Evolutionary conservation across 2,329 filamentous ascomycete genomes (phyloP), one percentile per base, ranked within the genome.

Genomic region (Diaporthe humulicola): DNA sequence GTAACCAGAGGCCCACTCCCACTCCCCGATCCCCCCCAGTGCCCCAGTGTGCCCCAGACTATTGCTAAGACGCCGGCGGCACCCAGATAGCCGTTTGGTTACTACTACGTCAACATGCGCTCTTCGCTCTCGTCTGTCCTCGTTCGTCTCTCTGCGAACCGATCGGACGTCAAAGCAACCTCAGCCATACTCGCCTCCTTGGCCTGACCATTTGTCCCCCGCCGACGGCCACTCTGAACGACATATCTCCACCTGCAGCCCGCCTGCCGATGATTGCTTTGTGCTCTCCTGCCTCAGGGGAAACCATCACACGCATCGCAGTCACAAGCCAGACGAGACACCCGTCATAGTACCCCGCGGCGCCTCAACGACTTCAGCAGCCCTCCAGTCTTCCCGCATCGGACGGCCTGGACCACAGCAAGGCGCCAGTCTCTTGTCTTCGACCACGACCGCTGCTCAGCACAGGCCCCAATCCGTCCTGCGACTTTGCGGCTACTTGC

Each of bases 21-120:
- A 28, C n/a, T 30, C 58, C 58, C 58, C 12, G 22, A 25, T 60
- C 38, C 38, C 36, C 58, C 38, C n/a, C n/a, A 60, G 28, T 52
- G 48, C 50, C 30, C 42, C 40, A 64, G 38, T 45, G 8, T 48
- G 40, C 61, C 42, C 42, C 61, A 67, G 42, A 50, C 42, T 67
- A 52, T 36, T 50, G 61, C 61, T 67, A 67, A 67, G 42, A 67
- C 42, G 42, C 61, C 61, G 42, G 36, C 42, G 42, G 61, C 45
- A 38, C 45, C 45, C 64, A 52, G 64, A 67, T 52, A 38, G 28
- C 45, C 64, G 45, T 54, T 28, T 40, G n/a, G 10, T 52, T 36
- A 36, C 54, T 28, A 36, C 64, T 69, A 69, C 64, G 64, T 69
- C 64, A 69, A 69, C 64, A 54, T 69, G 64, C 64, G 64, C 64